These are phyloP conservation scores for Exutisphaerella laricina DNA, from an alignment of 2,329 filamentous ascomycete species.

Conservation along the genomic window DNA sequence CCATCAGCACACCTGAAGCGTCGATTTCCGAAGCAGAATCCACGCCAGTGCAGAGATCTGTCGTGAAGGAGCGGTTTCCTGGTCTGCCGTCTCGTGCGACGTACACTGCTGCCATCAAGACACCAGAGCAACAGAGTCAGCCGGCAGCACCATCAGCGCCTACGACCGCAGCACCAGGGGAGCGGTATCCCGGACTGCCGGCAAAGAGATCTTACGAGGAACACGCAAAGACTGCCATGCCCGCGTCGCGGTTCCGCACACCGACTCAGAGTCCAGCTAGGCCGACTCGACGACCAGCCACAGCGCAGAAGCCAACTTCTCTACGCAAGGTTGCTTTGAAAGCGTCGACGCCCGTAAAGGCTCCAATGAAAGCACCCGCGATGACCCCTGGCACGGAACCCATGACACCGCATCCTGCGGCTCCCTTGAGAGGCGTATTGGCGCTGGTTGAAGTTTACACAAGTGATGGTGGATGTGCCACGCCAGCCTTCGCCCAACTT, in stretches of 20 bases:
- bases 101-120: conserved; percentile 1
- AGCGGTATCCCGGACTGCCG: conserved; percentile 15
- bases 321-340: conserved; percentile 29
- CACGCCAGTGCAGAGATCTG: background rate
- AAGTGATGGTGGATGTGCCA: conserved; percentile 33
- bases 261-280: conserved; percentile 21
- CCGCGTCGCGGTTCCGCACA: conserved; percentile 26
- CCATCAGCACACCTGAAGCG: background rate
- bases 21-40: background rate
- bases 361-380: conserved; percentile 25
- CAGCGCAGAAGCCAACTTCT: conserved; percentile 25
- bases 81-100: conserved; percentile 12
- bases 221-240: conserved; percentile 26
- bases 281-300: conserved; percentile 25
- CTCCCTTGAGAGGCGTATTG: conserved; percentile 30
- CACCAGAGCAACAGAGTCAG: background rate
- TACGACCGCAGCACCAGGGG: too few relatives aligned
- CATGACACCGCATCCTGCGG: conserved; percentile 35
- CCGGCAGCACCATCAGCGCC: conserved; percentile 4
- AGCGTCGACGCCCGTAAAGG: conserved; percentile 27
- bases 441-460: conserved; percentile 36
- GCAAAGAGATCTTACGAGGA: conserved; percentile 14
- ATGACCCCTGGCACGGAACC: conserved; percentile 27
- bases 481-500: conserved; percentile 31
- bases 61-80: conserved; percentile 15